Evolutionary conservation across 306 rosid species (phyloP).

Genomic region (Aeschynomene evenia): DNA sequence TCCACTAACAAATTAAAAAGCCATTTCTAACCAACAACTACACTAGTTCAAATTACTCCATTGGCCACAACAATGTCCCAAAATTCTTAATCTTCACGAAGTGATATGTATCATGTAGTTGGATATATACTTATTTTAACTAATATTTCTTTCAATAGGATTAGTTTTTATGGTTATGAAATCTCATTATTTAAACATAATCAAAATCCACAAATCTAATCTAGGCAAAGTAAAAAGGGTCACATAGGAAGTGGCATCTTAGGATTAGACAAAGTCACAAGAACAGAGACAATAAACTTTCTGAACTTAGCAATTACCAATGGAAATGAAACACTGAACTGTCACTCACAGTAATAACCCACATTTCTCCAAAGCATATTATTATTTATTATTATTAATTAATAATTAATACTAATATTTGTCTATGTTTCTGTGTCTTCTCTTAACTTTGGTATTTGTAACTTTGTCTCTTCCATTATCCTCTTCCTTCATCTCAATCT

Average conservation of each 20-base stretch:
- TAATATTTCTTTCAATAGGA: too few species aligned
- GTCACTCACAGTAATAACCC: conserved; percentile 10
- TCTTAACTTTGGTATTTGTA: background rate
- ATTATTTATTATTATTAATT: too few species aligned
- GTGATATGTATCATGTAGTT: background rate
- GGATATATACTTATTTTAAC: too few species aligned
- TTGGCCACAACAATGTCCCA: background rate
- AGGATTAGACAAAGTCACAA: background rate
- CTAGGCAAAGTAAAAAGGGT: conserved; percentile 1
- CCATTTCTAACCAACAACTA: background rate
- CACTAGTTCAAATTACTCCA: background rate
- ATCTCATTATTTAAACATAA: too few species aligned
- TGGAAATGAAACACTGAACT: conserved; percentile 23
- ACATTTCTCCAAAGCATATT: conserved; percentile 25
- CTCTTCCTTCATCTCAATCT: background rate
- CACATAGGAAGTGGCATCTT: background rate
- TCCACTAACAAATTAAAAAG: background rate
- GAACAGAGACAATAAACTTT: background rate
- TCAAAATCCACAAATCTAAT: background rate
- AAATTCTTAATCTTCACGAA: conserved; percentile 7
- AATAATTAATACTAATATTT: too few species aligned
- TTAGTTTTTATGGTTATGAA: too few species aligned
- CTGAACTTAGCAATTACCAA: conserved; percentile 14
- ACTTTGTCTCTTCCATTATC: conserved; percentile 23
- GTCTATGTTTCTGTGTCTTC: background rate